Evolutionary conservation across 2,329 filamentous ascomycete genomes (phyloP), one percentile per base, ranked within the genome.

Genomic region (Macrophomina pseudophaseolina): DNA sequence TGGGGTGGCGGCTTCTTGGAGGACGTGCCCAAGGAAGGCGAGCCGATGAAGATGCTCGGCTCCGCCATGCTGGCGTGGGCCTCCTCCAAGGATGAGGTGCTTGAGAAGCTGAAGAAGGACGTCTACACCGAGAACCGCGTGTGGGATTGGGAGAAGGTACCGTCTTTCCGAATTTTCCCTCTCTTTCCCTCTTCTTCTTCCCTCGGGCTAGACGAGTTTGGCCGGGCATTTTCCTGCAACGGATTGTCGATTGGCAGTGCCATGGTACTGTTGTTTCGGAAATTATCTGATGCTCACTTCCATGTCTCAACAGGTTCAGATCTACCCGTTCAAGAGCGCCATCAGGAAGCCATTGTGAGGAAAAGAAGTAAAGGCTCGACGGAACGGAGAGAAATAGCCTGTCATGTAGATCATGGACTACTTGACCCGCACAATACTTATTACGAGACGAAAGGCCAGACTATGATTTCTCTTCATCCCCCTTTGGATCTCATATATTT

Each of bases 41-140:
- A 90, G 30, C 86, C 84, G 23, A 85, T 87, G 51, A 88, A 90
- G 74, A 93, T 95, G 80, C 87, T 87, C 69, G 93, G 92, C 49
- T 93, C 90, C 75, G 87, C 88, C 18, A 80, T 95, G 73, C 82
- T 96, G 33, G 82, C 87, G 46, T 78, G 86, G 35, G 92, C 91
- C 7, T 85, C 87, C 69, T 88, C 85, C 8, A 87, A 85, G 72
- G 90, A 93, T 70, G 90, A 93, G 75, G 87, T 92, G 2, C 42
- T 90, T 48, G 85, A 90, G 71, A 74, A 85, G 62, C 76, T 97
- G 54, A 86, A 86, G 77, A 84, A 86, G 58, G 93, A 97, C 80
- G 81, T 93, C 9, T 97, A 97, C 79, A 82, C 84, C 9, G 84
- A 80, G 68, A 83, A 79, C 51, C 91, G 89, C 0, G 93, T 96